Evolutionary conservation across 2,329 filamentous ascomycete genomes (phyloP).

Genomic region (Fusarium nurragi): DNA sequence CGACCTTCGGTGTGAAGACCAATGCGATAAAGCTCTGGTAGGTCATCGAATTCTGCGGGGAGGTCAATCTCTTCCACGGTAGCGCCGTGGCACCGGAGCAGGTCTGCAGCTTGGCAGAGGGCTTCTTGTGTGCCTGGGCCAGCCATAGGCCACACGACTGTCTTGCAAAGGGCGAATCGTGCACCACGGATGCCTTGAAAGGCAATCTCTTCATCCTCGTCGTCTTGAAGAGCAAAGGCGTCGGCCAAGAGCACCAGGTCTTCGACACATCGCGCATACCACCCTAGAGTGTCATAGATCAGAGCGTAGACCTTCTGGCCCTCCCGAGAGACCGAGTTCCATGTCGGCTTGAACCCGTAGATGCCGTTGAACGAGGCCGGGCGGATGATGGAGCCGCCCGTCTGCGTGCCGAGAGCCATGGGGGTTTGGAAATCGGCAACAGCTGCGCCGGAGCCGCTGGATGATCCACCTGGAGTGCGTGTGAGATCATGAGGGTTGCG

Average conservation of each 20-base stretch:
- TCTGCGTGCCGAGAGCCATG: constrained; percentile 72
- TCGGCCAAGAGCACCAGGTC: constrained; percentile 68
- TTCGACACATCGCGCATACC: constrained; percentile 66
- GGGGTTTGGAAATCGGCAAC: constrained; percentile 72
- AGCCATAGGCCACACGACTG: constrained; percentile 62
- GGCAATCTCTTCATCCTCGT: constrained; percentile 49
- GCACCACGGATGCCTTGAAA: constrained; percentile 56
- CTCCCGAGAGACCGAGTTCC: constrained; percentile 70
- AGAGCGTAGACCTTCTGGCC: constrained; percentile 68
- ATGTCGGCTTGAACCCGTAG: constrained; percentile 75
- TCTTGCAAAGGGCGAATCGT: constrained; percentile 66
- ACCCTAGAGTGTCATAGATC: constrained; percentile 69
- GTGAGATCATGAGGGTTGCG: constrained; percentile 71
- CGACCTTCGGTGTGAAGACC: constrained; percentile 65
- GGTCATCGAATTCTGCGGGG: constrained; percentile 58
- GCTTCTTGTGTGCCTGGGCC: constrained; percentile 57
- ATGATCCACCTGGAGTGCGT: constrained; percentile 74
- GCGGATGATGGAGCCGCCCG: constrained; percentile 70
- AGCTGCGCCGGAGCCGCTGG: constrained; percentile 72
- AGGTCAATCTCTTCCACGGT: constrained; percentile 66
- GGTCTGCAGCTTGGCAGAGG: constrained; percentile 51
- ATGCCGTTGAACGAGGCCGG: constrained; percentile 73
- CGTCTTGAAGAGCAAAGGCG: constrained; percentile 63
- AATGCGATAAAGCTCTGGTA: constrained; percentile 63
- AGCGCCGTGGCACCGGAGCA: constrained; percentile 61